A percentile compares a stretch with the other conserved stretches of the same genome.
Evolutionary conservation across 2,329 filamentous ascomycete genomes (phyloP).

Genomic region (Colletotrichum sp.): DNA sequence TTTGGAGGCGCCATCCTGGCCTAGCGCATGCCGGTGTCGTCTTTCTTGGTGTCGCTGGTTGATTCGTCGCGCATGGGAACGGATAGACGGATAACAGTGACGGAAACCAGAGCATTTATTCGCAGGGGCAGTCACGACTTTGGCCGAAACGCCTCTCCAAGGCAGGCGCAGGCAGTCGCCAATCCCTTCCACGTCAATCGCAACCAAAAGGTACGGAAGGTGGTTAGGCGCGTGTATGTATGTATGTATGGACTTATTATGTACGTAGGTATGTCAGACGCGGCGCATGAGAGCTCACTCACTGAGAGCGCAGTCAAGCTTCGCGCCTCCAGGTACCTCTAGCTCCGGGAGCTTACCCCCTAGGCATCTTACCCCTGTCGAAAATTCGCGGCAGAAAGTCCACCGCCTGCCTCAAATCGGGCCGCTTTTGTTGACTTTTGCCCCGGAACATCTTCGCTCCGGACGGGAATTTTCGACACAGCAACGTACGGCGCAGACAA

Average conservation of each 20-base stretch:
- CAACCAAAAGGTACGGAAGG: neutral
- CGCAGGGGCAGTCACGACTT: neutral
- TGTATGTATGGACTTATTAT: neutral
- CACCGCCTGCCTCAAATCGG: neutral
- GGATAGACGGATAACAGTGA: neutral
- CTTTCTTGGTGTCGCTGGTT: neutral
- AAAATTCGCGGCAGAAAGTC: neutral
- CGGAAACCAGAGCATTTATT: neutral
- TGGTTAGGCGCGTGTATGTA: neutral
- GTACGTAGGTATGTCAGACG: neutral
- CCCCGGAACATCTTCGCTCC: neutral
- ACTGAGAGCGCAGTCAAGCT: neutral
- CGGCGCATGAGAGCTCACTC: neutral
- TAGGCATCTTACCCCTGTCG: neutral
- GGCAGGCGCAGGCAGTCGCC: neutral
- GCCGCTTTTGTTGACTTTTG: constrained; percentile 2
- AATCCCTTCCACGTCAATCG: neutral
- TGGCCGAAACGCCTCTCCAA: neutral
- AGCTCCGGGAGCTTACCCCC: neutral
- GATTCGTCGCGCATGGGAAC: neutral
- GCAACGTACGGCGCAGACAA: neutral
- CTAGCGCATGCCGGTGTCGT: neutral
- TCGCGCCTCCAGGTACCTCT: neutral
- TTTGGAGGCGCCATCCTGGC: constrained; percentile 16
- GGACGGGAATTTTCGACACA: neutral